Percentiles rank a stretch among this genome's conserved stretches.
Evolutionary conservation across 352 stramenopile species (phyloP).

Genomic region (Globisporangium paddicum): DNA sequence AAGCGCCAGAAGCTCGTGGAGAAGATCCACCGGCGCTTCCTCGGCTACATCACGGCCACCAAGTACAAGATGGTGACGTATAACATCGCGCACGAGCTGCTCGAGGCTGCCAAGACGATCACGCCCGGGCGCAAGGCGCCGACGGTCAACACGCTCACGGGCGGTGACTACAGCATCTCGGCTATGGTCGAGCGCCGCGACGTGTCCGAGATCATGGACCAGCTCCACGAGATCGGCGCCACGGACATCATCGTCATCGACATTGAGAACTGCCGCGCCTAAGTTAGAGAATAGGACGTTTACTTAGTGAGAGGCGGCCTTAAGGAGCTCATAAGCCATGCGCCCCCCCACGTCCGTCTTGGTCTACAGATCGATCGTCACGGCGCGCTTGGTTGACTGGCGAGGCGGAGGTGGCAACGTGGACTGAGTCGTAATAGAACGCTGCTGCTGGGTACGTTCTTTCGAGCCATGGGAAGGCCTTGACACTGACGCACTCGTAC

Average conservation of each 20-base stretch:
- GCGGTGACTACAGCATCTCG: constrained; percentile 87
- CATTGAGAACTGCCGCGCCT: constrained; percentile 93
- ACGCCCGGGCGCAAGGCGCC: constrained; percentile 94
- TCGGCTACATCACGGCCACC: constrained; percentile 95
- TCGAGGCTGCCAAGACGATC: constrained; percentile 86
- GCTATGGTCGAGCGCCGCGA: constrained; percentile 90
- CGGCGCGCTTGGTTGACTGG: constrained; percentile 2
- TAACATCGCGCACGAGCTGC: constrained; percentile 91
- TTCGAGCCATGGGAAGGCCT: neutral
- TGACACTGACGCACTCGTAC: neutral
- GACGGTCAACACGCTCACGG: constrained; percentile 90
- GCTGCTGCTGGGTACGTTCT: neutral
- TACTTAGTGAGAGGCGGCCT: too few relatives aligned
- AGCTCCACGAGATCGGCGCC: constrained; percentile 92
- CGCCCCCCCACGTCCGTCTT: neutral
- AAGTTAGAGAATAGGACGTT: constrained; percentile 19
- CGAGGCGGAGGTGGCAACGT: constrained; percentile 3
- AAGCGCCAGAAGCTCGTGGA: constrained; percentile 61
- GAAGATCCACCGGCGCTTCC: constrained; percentile 91
- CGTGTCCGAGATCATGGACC: constrained; percentile 94
- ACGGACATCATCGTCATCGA: constrained; percentile 97
- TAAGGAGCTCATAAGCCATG: neutral
- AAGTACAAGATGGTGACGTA: constrained; percentile 99
- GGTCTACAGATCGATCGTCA: constrained; percentile 13
- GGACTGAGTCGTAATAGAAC: neutral